These are phyloP conservation scores for Jimgerdemannia flammicorona DNA, from an alignment of 192 early-diverging fungal species.

Conservation along the genomic window DNA sequence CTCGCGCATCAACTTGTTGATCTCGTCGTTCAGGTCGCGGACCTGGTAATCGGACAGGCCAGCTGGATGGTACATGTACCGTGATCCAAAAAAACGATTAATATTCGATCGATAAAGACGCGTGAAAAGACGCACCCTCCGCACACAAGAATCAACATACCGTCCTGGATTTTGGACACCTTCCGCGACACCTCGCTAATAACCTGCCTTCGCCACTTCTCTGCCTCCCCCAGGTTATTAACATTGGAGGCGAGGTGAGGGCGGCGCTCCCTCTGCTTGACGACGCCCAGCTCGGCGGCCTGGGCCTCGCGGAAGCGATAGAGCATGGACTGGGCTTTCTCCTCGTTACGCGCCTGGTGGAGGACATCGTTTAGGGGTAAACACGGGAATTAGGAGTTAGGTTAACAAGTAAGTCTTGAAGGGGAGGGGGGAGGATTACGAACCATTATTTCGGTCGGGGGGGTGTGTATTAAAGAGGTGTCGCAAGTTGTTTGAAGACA, in stretches of 20 bases:
- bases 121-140: too few relatives aligned
- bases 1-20: conserved; percentile 91
- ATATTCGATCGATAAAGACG: too few relatives aligned
- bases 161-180: conserved; percentile 91
- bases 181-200: conserved; percentile 86
- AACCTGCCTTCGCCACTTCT: conserved; percentile 88
- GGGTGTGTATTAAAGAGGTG: too few relatives aligned
- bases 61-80: too few relatives aligned
- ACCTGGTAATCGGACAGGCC: conserved; percentile 88
- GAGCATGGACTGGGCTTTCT: conserved; percentile 98
- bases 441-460: too few relatives aligned
- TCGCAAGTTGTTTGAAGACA: too few relatives aligned
- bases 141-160: too few relatives aligned
- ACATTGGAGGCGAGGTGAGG: conserved; percentile 74
- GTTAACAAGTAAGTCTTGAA: too few relatives aligned
- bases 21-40: conserved; percentile 93
- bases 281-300: conserved; percentile 74
- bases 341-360: conserved; percentile 98
- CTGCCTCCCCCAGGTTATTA: conserved; percentile 70
- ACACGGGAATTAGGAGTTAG: too few relatives aligned
- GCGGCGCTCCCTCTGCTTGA: conserved; percentile 56
- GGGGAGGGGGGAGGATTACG: too few relatives aligned
- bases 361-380: too few relatives aligned
- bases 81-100: too few relatives aligned
- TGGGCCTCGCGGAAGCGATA: conserved; percentile 97